Base-by-base conservation (phyloP, 441 rosid species). In the Breynia disticha region DNA sequence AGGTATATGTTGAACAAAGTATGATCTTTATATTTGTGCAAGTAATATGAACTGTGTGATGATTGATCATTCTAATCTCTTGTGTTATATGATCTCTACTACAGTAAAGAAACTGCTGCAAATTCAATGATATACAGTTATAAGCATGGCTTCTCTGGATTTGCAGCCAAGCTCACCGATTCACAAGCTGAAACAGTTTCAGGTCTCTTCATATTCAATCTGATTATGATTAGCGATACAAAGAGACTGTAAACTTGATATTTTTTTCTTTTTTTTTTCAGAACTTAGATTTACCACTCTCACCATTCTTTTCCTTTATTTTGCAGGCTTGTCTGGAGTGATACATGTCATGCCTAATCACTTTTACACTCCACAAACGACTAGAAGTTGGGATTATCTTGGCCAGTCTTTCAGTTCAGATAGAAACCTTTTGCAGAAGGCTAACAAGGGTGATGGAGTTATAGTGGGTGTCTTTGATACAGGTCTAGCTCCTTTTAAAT, bases 121-220 rank as follows among this genome's bases (percentile, higher is more conserved):
- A 56, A 75, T 50, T 70, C 63, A 56, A 72, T 83, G 72, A 74
- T 86, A 60, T 83, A 83, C 67, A 79, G 82, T 69, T 86, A 79
- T 59, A 76, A 72, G 65, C 84, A 81, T 69, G 83, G 84, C 55
- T 81, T 86, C 67, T 81, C 88, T 4, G 86, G 90, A 10, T 86
- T 86, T 60, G 81, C 90, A 43, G 95, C 84, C 14, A 70, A 72
- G 71, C 80, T 83, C 19, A 73, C 86, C 12, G 57, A 76, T 50
- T 60, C 78, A 44, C 82, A 78, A 68, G 90, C 82, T 17, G 77
- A 55, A 49, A 49, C 65, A 52, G 65, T 86, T 18, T 67, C 78
- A 1, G 79, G 86, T 86, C 67, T 15, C 48, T 19, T 16, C 35
- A 16, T 1, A 41, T 41, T 11, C 13, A 11, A 9, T 41, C n/a